Evolutionary conservation across 2,329 filamentous ascomycete species (phyloP), one percentile per base, ranked within the genome.

Genomic region (Diaporthe batatas): DNA sequence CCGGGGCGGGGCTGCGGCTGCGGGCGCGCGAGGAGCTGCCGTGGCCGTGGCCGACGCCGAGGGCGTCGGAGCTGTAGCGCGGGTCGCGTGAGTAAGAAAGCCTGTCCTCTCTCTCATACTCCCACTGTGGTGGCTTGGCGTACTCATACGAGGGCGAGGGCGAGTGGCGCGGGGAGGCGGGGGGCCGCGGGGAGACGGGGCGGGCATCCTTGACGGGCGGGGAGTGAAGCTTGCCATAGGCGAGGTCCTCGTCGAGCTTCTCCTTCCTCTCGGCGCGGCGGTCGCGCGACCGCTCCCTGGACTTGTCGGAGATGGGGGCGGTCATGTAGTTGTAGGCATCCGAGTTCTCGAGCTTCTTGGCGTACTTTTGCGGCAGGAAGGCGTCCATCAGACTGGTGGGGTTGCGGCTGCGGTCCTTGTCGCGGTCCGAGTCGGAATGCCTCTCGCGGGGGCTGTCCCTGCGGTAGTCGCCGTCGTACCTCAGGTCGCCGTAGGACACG

Each of bases 321-420:
- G 68, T 79, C 78, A 57, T 78, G 64, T 54, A 72, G 68, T 42
- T 76, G 70, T 57, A 77, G 64, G 74, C 53, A 67, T 73, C 77
- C 32, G 74, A 72, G 3, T 71, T 73, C 57, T 79, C 76, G 16
- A 76, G 76, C 73, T 82, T 81, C 72, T 81, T 79, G 76, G 82
- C 82, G 75, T 88, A 88, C 76, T 87, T 88, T 74, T 84, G 82
- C 1, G 86, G 86, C 49, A 88, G 78, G 75, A 82, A 86, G 71
- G 84, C 83, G 59, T 83, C 81, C 23, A 74, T 39, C 70, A 72
- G 76, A 75, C 42, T 57, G 74, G 36, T 14, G 51, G 36, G 51
- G 74, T 42, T 14, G 51, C 72, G 44, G 58, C 70, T 73, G 36
- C 75, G 68, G 72, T 76, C 49, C 74, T 76, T 71, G 76, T 76